These are phyloP conservation scores for Nicotiana knightiana DNA, from an alignment of 257 asterid genomes.

Conservation along the genomic window DNA sequence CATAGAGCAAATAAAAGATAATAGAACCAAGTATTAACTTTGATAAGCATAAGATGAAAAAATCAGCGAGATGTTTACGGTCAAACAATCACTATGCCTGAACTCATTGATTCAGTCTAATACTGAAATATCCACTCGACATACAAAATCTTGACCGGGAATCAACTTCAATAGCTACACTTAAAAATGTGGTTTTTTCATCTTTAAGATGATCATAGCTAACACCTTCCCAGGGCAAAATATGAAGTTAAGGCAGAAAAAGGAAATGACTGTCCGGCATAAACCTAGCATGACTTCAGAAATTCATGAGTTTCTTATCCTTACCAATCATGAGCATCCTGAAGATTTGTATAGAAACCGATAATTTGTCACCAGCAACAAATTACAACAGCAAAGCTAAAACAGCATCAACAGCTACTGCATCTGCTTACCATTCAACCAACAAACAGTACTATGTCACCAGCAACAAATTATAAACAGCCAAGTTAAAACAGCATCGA, in stretches of 20 bases:
- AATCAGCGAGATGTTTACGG: background rate
- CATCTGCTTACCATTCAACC: conserved; percentile 46
- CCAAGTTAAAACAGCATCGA: conserved; percentile 44
- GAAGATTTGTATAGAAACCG: conserved; percentile 24
- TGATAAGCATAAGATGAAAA: background rate
- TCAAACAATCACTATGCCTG: conserved; percentile 12
- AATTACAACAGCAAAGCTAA: conserved; percentile 21
- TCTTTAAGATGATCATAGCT: conserved; percentile 27
- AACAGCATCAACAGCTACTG: conserved; percentile 27
- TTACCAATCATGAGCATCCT: conserved; percentile 38
- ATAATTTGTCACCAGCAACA: conserved; percentile 29
- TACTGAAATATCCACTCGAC: conserved; percentile 13
- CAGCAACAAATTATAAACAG: conserved; percentile 42
- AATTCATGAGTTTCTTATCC: conserved; percentile 29
- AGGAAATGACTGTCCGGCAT: conserved; percentile 12
- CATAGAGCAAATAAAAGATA: background rate
- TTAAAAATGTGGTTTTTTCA: conserved; percentile 15
- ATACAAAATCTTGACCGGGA: conserved; percentile 13
- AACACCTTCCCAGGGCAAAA: conserved; percentile 16
- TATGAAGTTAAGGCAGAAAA: conserved; percentile 14
- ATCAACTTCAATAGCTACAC: conserved; percentile 32
- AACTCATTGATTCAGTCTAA: background rate
- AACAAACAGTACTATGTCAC: conserved; percentile 15
- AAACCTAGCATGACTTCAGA: conserved; percentile 18
- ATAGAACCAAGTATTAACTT: background rate